Base-by-base conservation (phyloP, 805 yeast genomes). In the Lachancea sp. region DNA sequence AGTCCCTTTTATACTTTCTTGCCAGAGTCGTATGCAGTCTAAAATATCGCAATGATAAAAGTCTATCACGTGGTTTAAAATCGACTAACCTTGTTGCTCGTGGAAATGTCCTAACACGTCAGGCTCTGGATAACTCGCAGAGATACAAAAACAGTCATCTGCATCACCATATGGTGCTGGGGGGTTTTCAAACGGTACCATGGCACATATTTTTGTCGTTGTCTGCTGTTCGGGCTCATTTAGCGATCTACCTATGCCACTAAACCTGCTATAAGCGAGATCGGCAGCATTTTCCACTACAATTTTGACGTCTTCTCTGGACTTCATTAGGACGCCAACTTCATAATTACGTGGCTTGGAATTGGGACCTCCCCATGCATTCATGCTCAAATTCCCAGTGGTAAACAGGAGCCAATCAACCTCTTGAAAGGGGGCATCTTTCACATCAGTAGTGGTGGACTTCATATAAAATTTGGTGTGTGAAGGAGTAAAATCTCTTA, bases 341-440 rank as follows among this genome's bases (percentile, higher is more conserved):
- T 79, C 85, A 56, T 65, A 78, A 68, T 75, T 55, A 8, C 57
- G 51, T n/a, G 69, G 65, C 11, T 45, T 34, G 4, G 37, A 12
- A 11, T 47, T 22, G 29, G 55, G 49, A 12, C 65, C 63, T 0
- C 95, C 95, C 95, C 95, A 86, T 1, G 95, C 95, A 45, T 77
- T 82, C 40, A 75, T 75, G 23, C 89, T 80, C 29, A 84, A 52
- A 53, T 86, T 86, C 23, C 86, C 83, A 35, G 88, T 80, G 0
- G 92, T 83, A 54, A 83, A 67, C 5, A 83, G 56, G 15, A 79
- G 71, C 94, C 95, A 86, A 37, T 74, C 71, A 4, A 83, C 55
- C 2, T 42, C 30, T 4, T 38, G 29, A 24, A 54, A 51, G 3
- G 42, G 36, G 3, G 26, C 28, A n/a, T 13, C 26, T 4, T 34